A percentile compares a stretch with the other conserved stretches of the same genome.
Conservation (phyloP, 2,329 filamentous ascomycete species). For the Clathrospora elynae region DNA sequence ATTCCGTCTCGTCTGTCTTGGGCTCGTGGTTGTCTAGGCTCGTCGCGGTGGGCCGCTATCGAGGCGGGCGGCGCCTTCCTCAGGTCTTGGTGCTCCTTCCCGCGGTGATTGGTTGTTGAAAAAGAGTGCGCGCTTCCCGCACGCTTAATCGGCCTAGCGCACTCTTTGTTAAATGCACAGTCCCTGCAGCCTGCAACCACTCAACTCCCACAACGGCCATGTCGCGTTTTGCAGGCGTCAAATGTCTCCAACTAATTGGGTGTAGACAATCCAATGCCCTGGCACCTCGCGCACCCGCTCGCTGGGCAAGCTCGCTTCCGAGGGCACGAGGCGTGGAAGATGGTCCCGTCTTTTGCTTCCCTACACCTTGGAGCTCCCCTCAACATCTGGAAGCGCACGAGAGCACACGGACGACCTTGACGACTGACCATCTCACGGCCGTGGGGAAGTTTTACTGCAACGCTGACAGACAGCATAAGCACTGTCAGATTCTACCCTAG, state of each 20-base stretch:
- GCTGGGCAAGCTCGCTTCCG: constrained; percentile 27
- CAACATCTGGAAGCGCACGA: constrained; percentile 20
- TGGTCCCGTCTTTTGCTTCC: constrained; percentile 19
- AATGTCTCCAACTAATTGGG: constrained; percentile 38
- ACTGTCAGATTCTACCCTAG: constrained; percentile 33
- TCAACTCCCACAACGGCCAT: constrained; percentile 31
- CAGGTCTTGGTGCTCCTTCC: constrained; percentile 18
- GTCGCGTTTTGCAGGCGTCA: constrained; percentile 39
- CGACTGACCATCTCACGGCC: constrained; percentile 21
- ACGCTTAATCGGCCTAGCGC: constrained; percentile 29
- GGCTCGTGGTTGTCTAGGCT: constrained; percentile 24
- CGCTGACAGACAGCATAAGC: constrained; percentile 34
- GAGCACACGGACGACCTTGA: constrained; percentile 23
- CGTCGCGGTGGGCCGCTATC: constrained; percentile 13
- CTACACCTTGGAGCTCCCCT: constrained; percentile 13
- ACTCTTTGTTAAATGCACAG: constrained; percentile 24
- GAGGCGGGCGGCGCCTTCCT: constrained; percentile 30
- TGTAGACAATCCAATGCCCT: constrained; percentile 21
- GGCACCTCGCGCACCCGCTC: constrained; percentile 22
- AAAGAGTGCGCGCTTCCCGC: constrained; percentile 26
- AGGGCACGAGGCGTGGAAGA: constrained; percentile 24
- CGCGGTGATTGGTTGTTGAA: constrained; percentile 24
- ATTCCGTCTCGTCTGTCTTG: constrained; percentile 16
- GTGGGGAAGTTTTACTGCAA: constrained; percentile 7
- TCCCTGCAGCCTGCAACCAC: constrained; percentile 30